Conservation (phyloP, 352 stramenopile species). For the Vaucheria bursata region DNA sequence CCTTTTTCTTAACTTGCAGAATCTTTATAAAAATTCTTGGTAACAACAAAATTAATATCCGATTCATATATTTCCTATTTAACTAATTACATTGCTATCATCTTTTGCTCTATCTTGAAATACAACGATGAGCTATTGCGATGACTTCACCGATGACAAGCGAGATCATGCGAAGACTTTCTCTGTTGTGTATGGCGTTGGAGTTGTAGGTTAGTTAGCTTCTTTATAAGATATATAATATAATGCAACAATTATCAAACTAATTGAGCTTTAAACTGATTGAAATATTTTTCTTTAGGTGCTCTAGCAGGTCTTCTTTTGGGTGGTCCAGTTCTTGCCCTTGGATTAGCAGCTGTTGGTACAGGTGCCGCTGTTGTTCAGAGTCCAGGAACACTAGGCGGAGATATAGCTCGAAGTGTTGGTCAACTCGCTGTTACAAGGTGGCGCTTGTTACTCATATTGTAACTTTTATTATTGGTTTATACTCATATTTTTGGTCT, state of each 20-base stretch:
- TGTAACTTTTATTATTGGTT: neutral
- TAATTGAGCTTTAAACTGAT: neutral
- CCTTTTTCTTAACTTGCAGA: too few species aligned
- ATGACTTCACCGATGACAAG: neutral
- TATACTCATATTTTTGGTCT: neutral
- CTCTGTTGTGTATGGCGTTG: neutral
- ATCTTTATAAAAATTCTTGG: too few species aligned
- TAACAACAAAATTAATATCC: too few species aligned
- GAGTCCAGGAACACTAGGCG: neutral
- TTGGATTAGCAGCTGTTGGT: neutral
- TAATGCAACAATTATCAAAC: neutral
- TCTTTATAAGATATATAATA: neutral
- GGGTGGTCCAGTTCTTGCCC: neutral
- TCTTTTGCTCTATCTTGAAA: neutral
- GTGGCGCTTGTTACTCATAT: neutral
- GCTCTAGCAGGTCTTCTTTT: neutral
- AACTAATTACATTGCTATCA: too few species aligned
- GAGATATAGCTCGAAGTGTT: neutral
- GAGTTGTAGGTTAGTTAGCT: neutral
- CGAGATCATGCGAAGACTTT: neutral
- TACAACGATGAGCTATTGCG: neutral
- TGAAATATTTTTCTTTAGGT: neutral
- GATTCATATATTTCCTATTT: too few species aligned
- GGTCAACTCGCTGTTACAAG: neutral
- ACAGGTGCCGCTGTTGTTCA: neutral